Conservation (phyloP, 306 rosid species). For the Trifolium subterraneum region DNA sequence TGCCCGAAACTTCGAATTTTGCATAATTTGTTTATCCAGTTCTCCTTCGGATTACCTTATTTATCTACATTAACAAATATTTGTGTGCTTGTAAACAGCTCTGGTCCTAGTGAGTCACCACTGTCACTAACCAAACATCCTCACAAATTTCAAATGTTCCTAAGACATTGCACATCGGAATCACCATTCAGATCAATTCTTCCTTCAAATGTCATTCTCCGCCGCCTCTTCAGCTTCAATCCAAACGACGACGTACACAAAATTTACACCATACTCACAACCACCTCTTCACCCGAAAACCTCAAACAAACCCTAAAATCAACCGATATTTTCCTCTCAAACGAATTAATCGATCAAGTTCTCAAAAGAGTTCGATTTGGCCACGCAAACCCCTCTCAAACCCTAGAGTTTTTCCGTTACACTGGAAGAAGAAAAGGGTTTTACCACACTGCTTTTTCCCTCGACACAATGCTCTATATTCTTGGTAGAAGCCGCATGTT, state of each 20-base stretch:
- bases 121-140: background rate
- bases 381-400: constrained; percentile 76
- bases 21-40: background rate
- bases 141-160: background rate
- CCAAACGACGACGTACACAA: constrained; percentile 52
- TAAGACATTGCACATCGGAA: background rate
- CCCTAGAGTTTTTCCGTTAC: constrained; percentile 72
- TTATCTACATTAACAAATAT: constrained; percentile 17
- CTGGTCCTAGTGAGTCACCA: constrained; percentile 48
- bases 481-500: constrained; percentile 81
- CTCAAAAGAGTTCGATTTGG: constrained; percentile 82
- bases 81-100: constrained; percentile 49
- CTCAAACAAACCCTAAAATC: constrained; percentile 65
- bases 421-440: constrained; percentile 75
- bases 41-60: background rate
- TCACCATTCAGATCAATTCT: background rate
- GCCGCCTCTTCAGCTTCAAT: constrained; percentile 41
- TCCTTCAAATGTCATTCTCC: background rate
- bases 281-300: constrained; percentile 46
- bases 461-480: constrained; percentile 83
- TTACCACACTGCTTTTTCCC: constrained; percentile 67
- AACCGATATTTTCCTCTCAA: constrained; percentile 68
- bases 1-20: background rate
- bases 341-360: constrained; percentile 72
- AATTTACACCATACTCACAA: constrained; percentile 53